These are phyloP conservation scores for Apiotrichum akiyoshidainum DNA, from an alignment of 1,284 basidiomycete species.

Conservation along the genomic window DNA sequence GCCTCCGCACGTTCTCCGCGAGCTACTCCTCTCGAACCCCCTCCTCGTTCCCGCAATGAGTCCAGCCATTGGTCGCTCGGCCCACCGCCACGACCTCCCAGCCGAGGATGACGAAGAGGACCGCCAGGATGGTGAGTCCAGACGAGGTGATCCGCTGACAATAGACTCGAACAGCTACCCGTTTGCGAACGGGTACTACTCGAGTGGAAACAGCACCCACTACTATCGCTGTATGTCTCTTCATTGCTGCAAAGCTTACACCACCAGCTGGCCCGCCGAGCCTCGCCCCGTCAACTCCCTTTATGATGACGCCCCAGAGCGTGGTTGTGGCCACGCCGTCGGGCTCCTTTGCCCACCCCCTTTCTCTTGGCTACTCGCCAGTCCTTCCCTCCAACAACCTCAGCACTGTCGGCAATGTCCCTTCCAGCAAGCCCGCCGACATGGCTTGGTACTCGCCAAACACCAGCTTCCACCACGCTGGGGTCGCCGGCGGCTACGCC, in stretches of 20 bases:
- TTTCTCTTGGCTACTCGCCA: conserved; percentile 1
- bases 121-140: not conserved
- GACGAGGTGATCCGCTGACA: not conserved
- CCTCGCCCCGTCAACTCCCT: not conserved
- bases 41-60: not conserved
- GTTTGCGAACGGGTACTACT: not conserved
- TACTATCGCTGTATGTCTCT: conserved; percentile 1
- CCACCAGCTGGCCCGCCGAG: not conserved
- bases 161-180: not conserved
- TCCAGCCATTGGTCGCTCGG: not conserved
- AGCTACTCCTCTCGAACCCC: not conserved
- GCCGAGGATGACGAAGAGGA: not conserved
- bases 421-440: no score
- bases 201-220: not conserved
- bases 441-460: not conserved
- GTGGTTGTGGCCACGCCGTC: conserved; percentile 1
- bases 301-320: not conserved
- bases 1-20: not conserved
- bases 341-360: not conserved
- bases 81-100: not conserved
- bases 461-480: not conserved
- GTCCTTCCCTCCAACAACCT: not conserved
- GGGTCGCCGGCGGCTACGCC: not conserved
- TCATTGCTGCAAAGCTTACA: not conserved
- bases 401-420: not conserved